Base-by-base conservation (phyloP, 805 yeast species). In the Starmera caribaea region DNA sequence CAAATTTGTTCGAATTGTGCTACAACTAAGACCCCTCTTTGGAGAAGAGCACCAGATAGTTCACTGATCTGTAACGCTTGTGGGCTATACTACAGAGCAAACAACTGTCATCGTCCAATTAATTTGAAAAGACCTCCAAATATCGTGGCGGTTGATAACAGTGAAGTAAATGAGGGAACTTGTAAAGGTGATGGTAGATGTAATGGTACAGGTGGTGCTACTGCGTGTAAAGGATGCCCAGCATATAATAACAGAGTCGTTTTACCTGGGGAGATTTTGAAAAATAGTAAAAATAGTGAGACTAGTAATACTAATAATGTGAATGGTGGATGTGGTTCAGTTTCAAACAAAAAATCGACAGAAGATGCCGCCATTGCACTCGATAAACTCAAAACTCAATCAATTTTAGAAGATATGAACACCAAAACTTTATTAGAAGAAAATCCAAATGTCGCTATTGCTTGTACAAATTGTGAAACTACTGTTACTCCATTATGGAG, bases 1-100 rank as follows among this genome's bases (percentile, higher is more conserved):
- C 55, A 53, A 24, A 32, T 41, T 13, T 89, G 97, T 60, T 76
- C 95, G 8, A 90, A 89, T 61, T 89, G 97, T 59, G 78, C 77
- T 41, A 90, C 97, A 0, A 74, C 72, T 43, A 87, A 89, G 7
- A 89, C 97, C 0, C 97, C 97, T 2, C 61, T 89, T 26, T 89
- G 97, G 97, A 67, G 97, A 47, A 69, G 96, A 39, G 85, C 87
- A 48, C 86, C 94, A 0, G 81, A 80, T 44, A 97, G 97, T 1
- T 77, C 82, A 48, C 89, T 96, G 0, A 68, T 90, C 44, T 89
- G 97, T 61, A 89, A 89, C 58, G 97, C 97, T 0, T 89, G 97
- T 63, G 97, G 97, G 0, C 65, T 90, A 43, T 89, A 90, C 50
- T 68, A 81, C 51, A 87, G 88, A 57, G 71, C 92, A 14, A 96